Conservation (phyloP, 805 yeast species). For the Saturnispora ahearnii region DNA sequence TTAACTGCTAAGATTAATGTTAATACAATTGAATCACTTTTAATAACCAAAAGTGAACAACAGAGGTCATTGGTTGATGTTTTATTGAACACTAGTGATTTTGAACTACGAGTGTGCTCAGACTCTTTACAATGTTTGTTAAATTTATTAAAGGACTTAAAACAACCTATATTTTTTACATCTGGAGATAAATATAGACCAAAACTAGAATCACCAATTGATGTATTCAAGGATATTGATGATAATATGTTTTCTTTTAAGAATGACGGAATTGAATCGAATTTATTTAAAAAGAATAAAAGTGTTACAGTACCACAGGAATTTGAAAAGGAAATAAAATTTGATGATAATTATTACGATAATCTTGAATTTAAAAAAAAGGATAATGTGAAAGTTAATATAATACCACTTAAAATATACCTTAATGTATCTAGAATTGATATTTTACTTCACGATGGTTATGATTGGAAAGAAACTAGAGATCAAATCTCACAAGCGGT, state of each 20-base stretch:
- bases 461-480: slow-evolving; percentile 81
- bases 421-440: slow-evolving; percentile 32
- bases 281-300: not conserved
- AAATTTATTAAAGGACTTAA: slow-evolving; percentile 63
- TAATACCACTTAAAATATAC: slow-evolving; percentile 25
- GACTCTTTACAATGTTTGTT: slow-evolving; percentile 71
- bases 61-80: slow-evolving; percentile 16
- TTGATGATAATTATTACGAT: slow-evolving; percentile 26
- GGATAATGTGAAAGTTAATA: not conserved
- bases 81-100: slow-evolving; percentile 23
- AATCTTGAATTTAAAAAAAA: slow-evolving; percentile 2
- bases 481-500: slow-evolving; percentile 57
- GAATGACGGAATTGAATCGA: not conserved
- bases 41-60: slow-evolving; percentile 1
- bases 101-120: slow-evolving; percentile 57
- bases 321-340: slow-evolving; percentile 12
- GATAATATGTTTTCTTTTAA: slow-evolving; percentile 22
- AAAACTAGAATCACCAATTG: slow-evolving; percentile 24
- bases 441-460: slow-evolving; percentile 73
- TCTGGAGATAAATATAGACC: slow-evolving; percentile 51
- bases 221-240: slow-evolving; percentile 36
- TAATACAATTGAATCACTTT: slow-evolving; percentile 6
- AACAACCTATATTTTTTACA: slow-evolving; percentile 52
- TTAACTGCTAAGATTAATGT: slow-evolving; percentile 27
- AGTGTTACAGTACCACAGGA: not conserved